These are phyloP conservation scores for Entophlyctis helioformis DNA, from an alignment of 192 early-diverging fungal species.

Conservation along the genomic window DNA sequence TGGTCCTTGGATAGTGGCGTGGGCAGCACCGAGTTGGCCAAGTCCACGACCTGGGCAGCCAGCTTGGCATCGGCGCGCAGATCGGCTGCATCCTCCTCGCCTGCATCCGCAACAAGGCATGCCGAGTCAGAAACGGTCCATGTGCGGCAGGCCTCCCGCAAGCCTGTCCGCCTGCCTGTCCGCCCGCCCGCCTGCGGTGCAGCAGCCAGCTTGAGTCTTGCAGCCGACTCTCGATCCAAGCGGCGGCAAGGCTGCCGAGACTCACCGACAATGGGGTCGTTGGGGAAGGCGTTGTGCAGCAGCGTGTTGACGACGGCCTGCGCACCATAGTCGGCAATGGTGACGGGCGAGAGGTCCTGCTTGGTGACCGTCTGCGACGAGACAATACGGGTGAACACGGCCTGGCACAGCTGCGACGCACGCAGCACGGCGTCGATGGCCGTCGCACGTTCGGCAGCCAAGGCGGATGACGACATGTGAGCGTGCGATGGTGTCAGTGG, in stretches of 20 bases:
- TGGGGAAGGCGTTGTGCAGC: constrained; percentile 64
- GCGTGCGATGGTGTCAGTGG: neutral
- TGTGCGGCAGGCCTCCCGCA: too few relatives aligned
- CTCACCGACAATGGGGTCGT: constrained; percentile 86
- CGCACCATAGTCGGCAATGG: constrained; percentile 88
- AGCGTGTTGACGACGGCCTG: constrained; percentile 89
- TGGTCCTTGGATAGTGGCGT: constrained; percentile 48
- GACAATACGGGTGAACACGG: constrained; percentile 78
- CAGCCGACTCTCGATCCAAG: too few relatives aligned
- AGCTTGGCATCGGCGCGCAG: constrained; percentile 61
- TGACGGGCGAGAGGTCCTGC: constrained; percentile 92
- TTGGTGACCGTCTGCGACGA: constrained; percentile 76
- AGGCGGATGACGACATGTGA: constrained; percentile 3
- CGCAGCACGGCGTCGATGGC: constrained; percentile 82
- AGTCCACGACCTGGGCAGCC: constrained; percentile 65
- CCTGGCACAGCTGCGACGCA: constrained; percentile 80
- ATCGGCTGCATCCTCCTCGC: constrained; percentile 90
- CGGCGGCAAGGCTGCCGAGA: too few relatives aligned
- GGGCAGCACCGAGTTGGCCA: constrained; percentile 58
- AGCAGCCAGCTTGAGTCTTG: too few relatives aligned
- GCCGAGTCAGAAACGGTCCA: too few relatives aligned
- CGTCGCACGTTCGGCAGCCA: constrained; percentile 50
- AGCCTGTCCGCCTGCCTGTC: too few relatives aligned
- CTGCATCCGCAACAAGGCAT: too few relatives aligned
- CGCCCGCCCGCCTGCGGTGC: too few relatives aligned